Percentiles rank a stretch among this genome's conserved stretches.
Conservation (phyloP, 371 early-diverging fungal species). For the Actinomucor elegans region DNA sequence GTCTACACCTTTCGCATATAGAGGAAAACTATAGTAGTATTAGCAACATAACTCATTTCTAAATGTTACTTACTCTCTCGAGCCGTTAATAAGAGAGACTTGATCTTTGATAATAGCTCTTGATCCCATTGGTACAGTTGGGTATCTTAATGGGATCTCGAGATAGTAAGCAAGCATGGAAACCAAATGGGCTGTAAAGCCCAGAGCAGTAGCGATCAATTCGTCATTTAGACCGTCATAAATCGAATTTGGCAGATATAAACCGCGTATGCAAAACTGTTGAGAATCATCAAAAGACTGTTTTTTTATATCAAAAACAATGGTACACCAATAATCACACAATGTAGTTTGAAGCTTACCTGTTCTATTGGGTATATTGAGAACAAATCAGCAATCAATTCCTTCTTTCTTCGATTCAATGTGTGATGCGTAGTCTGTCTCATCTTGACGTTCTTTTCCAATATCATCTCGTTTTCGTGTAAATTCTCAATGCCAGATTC, state of each 20-base stretch:
- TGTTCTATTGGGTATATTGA: slow-evolving; percentile 69
- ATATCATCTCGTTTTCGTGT: slow-evolving; percentile 38
- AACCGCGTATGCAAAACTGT: slow-evolving; percentile 62
- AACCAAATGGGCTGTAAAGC: slow-evolving; percentile 72
- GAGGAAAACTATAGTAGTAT: slow-evolving; percentile 63
- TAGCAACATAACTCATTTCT: neutral
- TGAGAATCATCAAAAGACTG: slow-evolving; percentile 54
- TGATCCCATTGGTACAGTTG: slow-evolving; percentile 76
- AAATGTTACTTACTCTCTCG: slow-evolving; percentile 50
- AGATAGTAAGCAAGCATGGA: slow-evolving; percentile 74
- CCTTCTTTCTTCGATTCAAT: slow-evolving; percentile 47
- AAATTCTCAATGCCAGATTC: slow-evolving; percentile 37
- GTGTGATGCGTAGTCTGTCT: slow-evolving; percentile 40
- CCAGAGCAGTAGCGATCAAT: slow-evolving; percentile 70
- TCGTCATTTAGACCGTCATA: slow-evolving; percentile 68
- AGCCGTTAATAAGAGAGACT: slow-evolving; percentile 56
- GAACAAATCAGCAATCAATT: slow-evolving; percentile 60
- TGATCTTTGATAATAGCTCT: slow-evolving; percentile 71
- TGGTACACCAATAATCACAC: slow-evolving; percentile 9
- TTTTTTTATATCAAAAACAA: slow-evolving; percentile 38
- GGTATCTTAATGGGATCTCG: slow-evolving; percentile 73
- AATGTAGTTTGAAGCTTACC: slow-evolving; percentile 31
- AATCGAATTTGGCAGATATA: slow-evolving; percentile 66
- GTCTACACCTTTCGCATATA: slow-evolving; percentile 73
- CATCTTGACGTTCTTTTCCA: slow-evolving; percentile 51